Percentiles rank a stretch among this genome's conserved stretches.
phyloP scores from a whole-genome alignment of 164 flowering plant species.

The Magnolia changhungtana region DNA sequence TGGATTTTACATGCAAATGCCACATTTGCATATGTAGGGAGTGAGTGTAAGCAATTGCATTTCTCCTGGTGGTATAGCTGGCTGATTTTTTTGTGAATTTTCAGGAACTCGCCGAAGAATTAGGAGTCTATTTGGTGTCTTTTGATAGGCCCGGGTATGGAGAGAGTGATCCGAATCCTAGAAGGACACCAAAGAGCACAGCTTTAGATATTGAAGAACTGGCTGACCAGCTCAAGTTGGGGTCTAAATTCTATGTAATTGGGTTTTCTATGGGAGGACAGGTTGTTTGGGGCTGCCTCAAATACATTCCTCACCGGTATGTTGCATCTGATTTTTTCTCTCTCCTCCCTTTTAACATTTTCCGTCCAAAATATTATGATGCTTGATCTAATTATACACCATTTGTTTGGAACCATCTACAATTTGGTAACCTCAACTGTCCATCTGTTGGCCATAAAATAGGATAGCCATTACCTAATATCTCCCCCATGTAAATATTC shows the following conservation, averaged over 20 bases:
- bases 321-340: background rate
- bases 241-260: conserved; percentile 54
- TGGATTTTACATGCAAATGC: too few species aligned
- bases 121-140: conserved; percentile 51
- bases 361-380: background rate
- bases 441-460: too few species aligned
- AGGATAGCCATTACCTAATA: too few species aligned
- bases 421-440: too few species aligned
- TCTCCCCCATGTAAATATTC: too few species aligned
- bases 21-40: too few species aligned
- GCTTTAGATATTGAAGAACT: conserved; percentile 71
- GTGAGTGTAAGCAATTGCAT: background rate
- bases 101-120: conserved; percentile 49
- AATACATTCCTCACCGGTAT: conserved; percentile 43
- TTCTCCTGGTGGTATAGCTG: background rate
- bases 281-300: conserved; percentile 39
- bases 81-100: background rate
- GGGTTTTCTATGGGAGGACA: conserved; percentile 56
- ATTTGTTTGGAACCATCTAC: too few species aligned
- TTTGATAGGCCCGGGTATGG: conserved; percentile 78
- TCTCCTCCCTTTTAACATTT: background rate
- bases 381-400: background rate
- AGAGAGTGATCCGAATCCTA: conserved; percentile 71
- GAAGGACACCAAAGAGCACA: conserved; percentile 43
- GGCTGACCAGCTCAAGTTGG: conserved; percentile 59